Base-by-base conservation (phyloP, 352 stramenopile species). In the Globisporangium uncinulatum region DNA sequence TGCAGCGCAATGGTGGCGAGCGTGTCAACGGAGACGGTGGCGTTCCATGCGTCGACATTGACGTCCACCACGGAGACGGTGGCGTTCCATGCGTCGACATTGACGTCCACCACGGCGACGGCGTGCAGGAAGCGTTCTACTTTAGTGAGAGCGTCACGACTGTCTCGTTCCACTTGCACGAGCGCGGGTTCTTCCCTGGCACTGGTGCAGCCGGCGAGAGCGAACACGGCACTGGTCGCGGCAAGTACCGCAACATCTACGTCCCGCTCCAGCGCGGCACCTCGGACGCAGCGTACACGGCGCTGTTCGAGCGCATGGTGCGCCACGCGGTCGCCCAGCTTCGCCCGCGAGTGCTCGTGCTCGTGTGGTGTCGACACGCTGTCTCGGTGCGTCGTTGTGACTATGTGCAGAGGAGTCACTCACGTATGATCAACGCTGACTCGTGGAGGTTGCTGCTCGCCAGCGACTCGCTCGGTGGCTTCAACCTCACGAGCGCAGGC, bases 291-390 rank as follows among this genome's bases (percentile, higher is more conserved):
- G 58, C 76, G 53, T 92, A 90, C 51, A 51, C 72, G 19, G 20
- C 52, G 24, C 56, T 89, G 3, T 89, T 87, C 51, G 53, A 71
- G 4, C 56, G 64, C 2, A 43, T 82, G 7, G 53, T 90, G 2
- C 29, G 50, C 20, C 67, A 69, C 29, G 62, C 81, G n/a, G 67
- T 73, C 1, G 61, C 74, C 15, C 50, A 54, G 7, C 65, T 90
- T 20, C 55, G 71, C 17, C 76, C 79, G 0, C 37, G 84, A n/a
- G 57, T 66, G 2, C 24, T 92, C 15, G 77, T 92, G 32, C 52
- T 94, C 9, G 70, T 80, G 84, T n/a, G 79, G 79, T 8, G 79
- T 87, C n/a, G 78, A 94, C 57, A 86, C 78, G 19, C 51, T 83
- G 47, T 59, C 70, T 4, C 66, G 57, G 61, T 69, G 60, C 51